phyloP scores from a whole-genome alignment of 441 rosid genomes.

The Omphalea diandra region DNA sequence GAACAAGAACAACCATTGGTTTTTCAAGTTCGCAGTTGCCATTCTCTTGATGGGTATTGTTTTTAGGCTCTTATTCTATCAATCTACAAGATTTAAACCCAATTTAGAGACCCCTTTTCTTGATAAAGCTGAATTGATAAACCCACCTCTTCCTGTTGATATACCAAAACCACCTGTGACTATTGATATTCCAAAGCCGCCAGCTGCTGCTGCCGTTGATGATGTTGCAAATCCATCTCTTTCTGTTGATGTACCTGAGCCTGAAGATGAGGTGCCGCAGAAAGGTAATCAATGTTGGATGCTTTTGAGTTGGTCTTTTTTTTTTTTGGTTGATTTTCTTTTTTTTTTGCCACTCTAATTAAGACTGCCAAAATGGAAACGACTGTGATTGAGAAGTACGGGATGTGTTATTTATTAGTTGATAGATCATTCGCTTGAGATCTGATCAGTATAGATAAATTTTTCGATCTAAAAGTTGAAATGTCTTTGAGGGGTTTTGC shows the following conservation, averaged over 20 bases:
- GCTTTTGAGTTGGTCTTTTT: conserved; percentile 20
- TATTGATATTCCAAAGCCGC: too few species aligned
- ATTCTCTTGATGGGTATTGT: conserved; percentile 53
- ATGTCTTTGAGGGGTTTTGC: too few species aligned
- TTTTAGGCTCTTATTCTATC: conserved; percentile 50
- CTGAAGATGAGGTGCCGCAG: conserved; percentile 50
- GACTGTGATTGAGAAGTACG: background rate
- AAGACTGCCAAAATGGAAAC: background rate
- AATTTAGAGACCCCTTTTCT: conserved; percentile 37
- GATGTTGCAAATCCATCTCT: conserved; percentile 21
- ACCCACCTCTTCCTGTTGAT: conserved; percentile 24
- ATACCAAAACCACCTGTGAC: conserved; percentile 29
- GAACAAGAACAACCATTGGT: conserved; percentile 43
- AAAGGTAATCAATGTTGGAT: conserved; percentile 38
- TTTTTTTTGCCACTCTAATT: conserved; percentile 6
- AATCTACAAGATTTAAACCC: conserved; percentile 44
- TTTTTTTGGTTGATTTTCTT: too few species aligned
- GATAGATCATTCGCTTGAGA: conserved; percentile 15
- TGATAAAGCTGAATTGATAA: conserved; percentile 25
- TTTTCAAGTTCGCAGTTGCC: conserved; percentile 50
- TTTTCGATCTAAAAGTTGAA: too few species aligned
- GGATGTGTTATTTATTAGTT: background rate
- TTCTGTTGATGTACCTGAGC: conserved; percentile 33
- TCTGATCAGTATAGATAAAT: conserved; percentile 3
- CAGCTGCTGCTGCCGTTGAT: conserved; percentile 21